Conservation (phyloP, 2,329 filamentous ascomycete species). For the Phyllosticta capitalensis region DNA sequence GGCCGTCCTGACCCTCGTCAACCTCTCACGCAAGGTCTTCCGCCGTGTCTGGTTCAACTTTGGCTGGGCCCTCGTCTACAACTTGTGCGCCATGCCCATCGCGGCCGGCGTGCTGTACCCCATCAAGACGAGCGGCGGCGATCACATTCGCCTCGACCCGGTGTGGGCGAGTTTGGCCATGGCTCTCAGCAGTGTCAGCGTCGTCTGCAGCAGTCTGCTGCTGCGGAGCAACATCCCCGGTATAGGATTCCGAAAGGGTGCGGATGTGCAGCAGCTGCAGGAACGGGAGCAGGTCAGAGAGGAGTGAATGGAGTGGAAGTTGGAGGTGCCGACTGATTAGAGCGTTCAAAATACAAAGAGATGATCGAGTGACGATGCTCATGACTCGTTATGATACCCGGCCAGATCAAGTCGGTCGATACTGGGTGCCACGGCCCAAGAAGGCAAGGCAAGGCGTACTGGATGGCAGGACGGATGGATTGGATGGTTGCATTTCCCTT, state of each 20-base stretch:
- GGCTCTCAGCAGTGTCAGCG: constrained; percentile 84
- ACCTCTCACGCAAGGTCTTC: constrained; percentile 63
- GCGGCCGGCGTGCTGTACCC: constrained; percentile 73
- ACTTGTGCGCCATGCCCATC: constrained; percentile 65
- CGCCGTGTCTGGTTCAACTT: constrained; percentile 77
- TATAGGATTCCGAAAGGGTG: constrained; percentile 30
- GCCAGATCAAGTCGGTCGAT: no score
- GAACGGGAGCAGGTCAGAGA: neutral
- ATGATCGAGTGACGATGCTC: neutral
- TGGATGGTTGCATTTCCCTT: no score
- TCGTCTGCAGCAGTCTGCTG: constrained; percentile 71
- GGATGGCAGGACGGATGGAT: no score
- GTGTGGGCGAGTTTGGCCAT: constrained; percentile 88
- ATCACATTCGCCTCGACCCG: constrained; percentile 58
- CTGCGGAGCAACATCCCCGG: constrained; percentile 45
- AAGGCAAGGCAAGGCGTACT: no score
- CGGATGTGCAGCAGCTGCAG: neutral
- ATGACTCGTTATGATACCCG: no score
- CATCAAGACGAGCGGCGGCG: constrained; percentile 37
- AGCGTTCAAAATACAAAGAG: neutral
- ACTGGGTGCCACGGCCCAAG: no score
- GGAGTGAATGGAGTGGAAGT: neutral
- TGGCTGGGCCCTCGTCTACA: constrained; percentile 76
- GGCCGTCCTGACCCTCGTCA: constrained; percentile 62
- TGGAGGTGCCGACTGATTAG: neutral